Evolutionary conservation across 1,284 basidiomycete species (phyloP).

Genomic region (Irpex sp.): DNA sequence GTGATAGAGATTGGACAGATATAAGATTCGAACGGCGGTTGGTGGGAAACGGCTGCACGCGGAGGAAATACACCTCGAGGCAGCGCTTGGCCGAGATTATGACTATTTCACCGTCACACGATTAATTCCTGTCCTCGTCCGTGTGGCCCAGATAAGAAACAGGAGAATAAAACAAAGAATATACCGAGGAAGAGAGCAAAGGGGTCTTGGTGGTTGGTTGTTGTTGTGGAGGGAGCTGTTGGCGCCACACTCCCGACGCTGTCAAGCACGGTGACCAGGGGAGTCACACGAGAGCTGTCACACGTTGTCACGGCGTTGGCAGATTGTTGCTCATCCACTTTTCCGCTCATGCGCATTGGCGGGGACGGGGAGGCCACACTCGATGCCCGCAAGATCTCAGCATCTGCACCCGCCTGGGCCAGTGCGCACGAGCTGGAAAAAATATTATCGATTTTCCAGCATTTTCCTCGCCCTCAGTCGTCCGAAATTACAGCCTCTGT

Average conservation of each 20-base stretch:
- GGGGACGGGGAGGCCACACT: too few relatives aligned
- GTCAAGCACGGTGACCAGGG: too few relatives aligned
- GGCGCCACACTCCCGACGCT: too few relatives aligned
- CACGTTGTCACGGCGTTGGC: background rate
- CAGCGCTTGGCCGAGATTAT: background rate
- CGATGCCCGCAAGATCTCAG: too few relatives aligned
- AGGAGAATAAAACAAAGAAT: background rate
- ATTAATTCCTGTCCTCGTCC: background rate
- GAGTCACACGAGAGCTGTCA: background rate
- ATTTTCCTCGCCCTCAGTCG: too few relatives aligned
- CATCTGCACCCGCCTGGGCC: too few relatives aligned
- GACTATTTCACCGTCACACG: background rate
- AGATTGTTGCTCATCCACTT: background rate
- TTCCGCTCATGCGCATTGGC: background rate
- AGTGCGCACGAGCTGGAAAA: too few relatives aligned
- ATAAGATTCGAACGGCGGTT: background rate
- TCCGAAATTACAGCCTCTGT: background rate
- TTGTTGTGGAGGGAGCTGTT: background rate
- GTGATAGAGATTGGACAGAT: background rate
- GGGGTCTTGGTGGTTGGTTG: background rate
- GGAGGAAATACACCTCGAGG: slow-evolving; percentile 5
- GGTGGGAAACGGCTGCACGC: slow-evolving; percentile 1
- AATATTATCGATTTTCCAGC: too few relatives aligned
- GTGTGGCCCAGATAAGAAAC: background rate
- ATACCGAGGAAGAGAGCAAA: background rate